These are phyloP conservation scores for Colletotrichum truncatum DNA, from an alignment of 2,329 filamentous ascomycete genomes.

Conservation along the genomic window DNA sequence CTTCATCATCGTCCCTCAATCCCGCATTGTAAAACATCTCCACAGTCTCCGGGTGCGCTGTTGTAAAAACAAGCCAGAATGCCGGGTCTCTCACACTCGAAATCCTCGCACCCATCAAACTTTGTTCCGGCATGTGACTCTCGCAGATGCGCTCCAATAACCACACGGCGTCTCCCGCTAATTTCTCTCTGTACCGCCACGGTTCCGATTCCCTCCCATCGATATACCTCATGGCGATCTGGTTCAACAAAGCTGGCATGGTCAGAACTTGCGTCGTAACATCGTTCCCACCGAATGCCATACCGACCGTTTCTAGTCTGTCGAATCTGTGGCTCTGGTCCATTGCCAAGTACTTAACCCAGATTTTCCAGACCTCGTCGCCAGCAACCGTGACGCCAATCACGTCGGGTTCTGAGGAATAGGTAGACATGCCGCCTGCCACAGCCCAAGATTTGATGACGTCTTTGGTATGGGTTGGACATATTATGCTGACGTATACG, in stretches of 20 bases:
- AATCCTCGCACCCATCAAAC: conserved; percentile 17
- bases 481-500: conserved; percentile 50
- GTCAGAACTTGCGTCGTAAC: conserved; percentile 38
- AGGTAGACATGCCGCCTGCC: conserved; percentile 39
- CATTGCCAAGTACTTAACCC: conserved; percentile 43
- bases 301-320: conserved; percentile 33
- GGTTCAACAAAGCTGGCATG: conserved; percentile 44
- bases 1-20: background rate
- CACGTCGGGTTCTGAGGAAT: conserved; percentile 44
- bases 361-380: conserved; percentile 41
- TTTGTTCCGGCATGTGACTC: conserved; percentile 31
- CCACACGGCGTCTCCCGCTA: conserved; percentile 45
- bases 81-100: conserved; percentile 24
- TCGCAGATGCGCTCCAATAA: conserved; percentile 42
- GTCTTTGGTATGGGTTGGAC: conserved; percentile 44
- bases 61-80: conserved; percentile 36
- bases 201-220: conserved; percentile 17
- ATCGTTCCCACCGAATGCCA: conserved; percentile 21
- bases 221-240: conserved; percentile 44
- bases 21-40: conserved; percentile 33
- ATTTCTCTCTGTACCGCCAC: conserved; percentile 25
- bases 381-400: conserved; percentile 54
- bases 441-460: conserved; percentile 52
- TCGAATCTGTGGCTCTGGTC: conserved; percentile 39
- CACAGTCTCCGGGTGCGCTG: conserved; percentile 5